Conservation (phyloP, 2,329 filamentous ascomycete genomes). For the Penicillium nordicum region DNA sequence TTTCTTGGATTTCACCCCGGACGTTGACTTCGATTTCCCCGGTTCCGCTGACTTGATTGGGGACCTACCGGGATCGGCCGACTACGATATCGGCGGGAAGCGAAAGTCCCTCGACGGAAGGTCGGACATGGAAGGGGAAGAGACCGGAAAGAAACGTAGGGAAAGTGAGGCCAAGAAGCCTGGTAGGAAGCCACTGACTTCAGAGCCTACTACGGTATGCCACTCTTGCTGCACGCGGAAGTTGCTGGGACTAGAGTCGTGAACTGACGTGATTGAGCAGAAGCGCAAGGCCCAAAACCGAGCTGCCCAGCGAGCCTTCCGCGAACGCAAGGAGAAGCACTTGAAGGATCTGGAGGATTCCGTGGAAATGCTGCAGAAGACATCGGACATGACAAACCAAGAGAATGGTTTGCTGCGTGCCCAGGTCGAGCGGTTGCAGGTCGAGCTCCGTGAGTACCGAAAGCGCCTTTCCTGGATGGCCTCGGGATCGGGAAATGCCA, state of each 20-base stretch:
- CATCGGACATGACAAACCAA: constrained; percentile 74
- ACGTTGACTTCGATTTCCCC: constrained; percentile 69
- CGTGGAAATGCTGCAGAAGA: constrained; percentile 67
- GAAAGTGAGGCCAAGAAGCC: constrained; percentile 92
- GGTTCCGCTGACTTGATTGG: constrained; percentile 69
- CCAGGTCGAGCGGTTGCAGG: constrained; percentile 83
- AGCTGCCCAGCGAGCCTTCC: constrained; percentile 87
- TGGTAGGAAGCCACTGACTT: constrained; percentile 90
- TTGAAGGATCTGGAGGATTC: constrained; percentile 53
- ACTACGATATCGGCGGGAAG: constrained; percentile 59
- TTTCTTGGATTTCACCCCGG: constrained; percentile 76
- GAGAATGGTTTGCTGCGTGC: constrained; percentile 80
- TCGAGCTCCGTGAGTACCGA: constrained; percentile 84
- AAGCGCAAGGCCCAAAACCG: constrained; percentile 84
- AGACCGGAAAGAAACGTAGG: constrained; percentile 63
- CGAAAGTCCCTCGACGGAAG: constrained; percentile 51
- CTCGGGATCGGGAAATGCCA: constrained; percentile 42
- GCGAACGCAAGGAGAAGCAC: constrained; percentile 88
- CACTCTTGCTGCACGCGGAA: not conserved
- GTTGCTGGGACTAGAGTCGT: not conserved
- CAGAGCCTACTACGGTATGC: constrained; percentile 90
- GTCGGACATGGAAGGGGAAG: constrained; percentile 64
- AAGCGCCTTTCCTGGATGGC: constrained; percentile 70
- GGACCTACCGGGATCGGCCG: constrained; percentile 57
- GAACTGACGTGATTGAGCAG: constrained; percentile 30